A percentile compares a stretch with the other conserved stretches of the same genome.
Conservation (phyloP, 2,329 filamentous ascomycete genomes). For the Ophiostoma angusticollis region DNA sequence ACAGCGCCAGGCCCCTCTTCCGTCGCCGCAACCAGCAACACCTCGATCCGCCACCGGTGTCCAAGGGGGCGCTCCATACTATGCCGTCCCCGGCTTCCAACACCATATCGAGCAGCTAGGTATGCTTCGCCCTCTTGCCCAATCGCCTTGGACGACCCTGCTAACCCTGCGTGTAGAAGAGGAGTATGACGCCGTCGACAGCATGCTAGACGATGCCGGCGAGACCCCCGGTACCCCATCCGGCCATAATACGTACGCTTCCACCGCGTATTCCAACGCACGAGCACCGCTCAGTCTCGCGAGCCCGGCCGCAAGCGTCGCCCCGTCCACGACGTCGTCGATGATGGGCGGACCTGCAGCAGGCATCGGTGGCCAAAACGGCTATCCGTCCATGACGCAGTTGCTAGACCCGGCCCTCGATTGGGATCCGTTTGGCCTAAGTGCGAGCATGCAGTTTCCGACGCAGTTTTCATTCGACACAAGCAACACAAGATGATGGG, state of each 20-base stretch:
- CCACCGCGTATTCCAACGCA: constrained; percentile 36
- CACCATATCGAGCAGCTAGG: constrained; percentile 93
- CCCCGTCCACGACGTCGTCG: constrained; percentile 11
- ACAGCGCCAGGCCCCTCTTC: constrained; percentile 18
- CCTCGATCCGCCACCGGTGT: constrained; percentile 21
- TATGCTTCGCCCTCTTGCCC: constrained; percentile 45
- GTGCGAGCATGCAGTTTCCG: constrained; percentile 90
- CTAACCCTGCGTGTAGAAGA: constrained; percentile 78
- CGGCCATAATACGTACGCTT: constrained; percentile 53
- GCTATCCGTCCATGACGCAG: constrained; percentile 55
- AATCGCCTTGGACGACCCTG: constrained; percentile 48
- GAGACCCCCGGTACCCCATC: constrained; percentile 46
- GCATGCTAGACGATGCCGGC: constrained; percentile 75
- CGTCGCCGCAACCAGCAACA: constrained; percentile 11
- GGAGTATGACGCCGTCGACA: constrained; percentile 85
- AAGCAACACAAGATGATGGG: constrained; percentile 38
- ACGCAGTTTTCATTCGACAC: constrained; percentile 67
- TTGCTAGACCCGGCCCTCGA: constrained; percentile 71
- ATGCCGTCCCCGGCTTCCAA: constrained; percentile 71
- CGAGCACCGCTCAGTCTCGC: constrained; percentile 30
- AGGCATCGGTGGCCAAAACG: constrained; percentile 31
- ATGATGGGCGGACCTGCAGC: constrained; percentile 5
- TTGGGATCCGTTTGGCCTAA: constrained; percentile 85
- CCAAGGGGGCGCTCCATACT: constrained; percentile 48
- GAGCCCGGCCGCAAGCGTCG: constrained; percentile 17